Percentiles rank a stretch among this genome's conserved stretches.
These are phyloP conservation scores for Nemania diffusa DNA, from an alignment of 2,329 filamentous ascomycete species.

Conservation along the genomic window DNA sequence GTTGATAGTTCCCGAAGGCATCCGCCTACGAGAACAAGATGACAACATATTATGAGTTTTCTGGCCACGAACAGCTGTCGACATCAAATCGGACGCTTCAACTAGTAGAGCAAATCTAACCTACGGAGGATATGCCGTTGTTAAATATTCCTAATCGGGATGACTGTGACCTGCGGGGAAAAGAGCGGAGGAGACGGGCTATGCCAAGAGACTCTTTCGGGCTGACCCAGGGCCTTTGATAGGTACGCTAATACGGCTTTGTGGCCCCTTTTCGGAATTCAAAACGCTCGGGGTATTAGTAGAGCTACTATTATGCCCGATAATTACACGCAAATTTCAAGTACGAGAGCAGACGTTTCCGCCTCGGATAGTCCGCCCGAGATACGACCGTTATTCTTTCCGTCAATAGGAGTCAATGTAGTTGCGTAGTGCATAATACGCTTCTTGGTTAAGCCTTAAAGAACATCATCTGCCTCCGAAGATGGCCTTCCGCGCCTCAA, in stretches of 20 bases:
- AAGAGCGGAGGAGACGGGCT: slow-evolving; percentile 21
- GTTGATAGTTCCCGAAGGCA: neutral
- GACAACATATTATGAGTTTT: neutral
- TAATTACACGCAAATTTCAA: neutral
- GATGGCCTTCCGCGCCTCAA: neutral
- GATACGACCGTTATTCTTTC: slow-evolving; percentile 20
- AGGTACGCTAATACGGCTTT: slow-evolving; percentile 19
- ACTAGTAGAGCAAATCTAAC: neutral
- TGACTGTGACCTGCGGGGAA: neutral
- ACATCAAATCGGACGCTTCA: neutral
- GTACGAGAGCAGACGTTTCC: neutral
- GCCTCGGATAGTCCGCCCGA: neutral
- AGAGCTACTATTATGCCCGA: neutral
- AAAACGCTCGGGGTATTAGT: slow-evolving; percentile 16
- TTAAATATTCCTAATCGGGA: slow-evolving; percentile 18
- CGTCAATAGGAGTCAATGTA: slow-evolving; percentile 30
- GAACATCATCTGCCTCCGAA: neutral
- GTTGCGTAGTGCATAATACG: neutral
- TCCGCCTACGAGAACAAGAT: neutral
- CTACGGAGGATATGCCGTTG: slow-evolving; percentile 29
- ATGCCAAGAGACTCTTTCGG: slow-evolving; percentile 19
- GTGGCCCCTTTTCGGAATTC: neutral
- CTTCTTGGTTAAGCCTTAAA: slow-evolving; percentile 13
- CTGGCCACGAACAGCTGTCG: neutral
- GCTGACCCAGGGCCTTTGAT: slow-evolving; percentile 10